Percentiles rank a stretch among this genome's conserved stretches.
These are phyloP conservation scores for Rhizophagus sp. DNA, from an alignment of 192 early-diverging fungal genomes.

Conservation along the genomic window DNA sequence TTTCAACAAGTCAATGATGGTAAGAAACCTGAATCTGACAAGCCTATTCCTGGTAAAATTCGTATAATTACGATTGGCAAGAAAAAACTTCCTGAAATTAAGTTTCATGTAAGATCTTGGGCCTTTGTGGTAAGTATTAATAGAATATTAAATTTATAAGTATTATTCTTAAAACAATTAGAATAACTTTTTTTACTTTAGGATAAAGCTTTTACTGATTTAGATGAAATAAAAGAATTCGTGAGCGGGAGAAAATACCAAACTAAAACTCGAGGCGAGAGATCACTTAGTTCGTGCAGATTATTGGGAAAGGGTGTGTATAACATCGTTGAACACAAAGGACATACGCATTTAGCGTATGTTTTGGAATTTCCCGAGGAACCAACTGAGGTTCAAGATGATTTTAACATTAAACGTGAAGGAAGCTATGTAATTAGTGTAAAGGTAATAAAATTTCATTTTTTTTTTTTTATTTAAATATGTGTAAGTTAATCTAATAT, in stretches of 20 bases:
- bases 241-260: conserved; percentile 33
- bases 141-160: not conserved
- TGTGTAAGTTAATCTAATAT: too few species aligned
- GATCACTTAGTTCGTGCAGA: conserved; percentile 32
- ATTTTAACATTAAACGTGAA: conserved; percentile 45
- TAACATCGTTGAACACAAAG: conserved; percentile 38
- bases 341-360: conserved; percentile 46
- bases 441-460: conserved; percentile 33
- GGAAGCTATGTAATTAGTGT: conserved; percentile 44
- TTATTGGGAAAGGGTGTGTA: conserved; percentile 47
- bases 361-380: conserved; percentile 39
- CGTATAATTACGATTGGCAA: conserved; percentile 33
- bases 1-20: not conserved
- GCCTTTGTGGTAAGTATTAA: conserved; percentile 38
- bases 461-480: not conserved
- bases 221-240: conserved; percentile 32
- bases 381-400: conserved; percentile 42
- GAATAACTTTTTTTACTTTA: not conserved
- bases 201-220: conserved; percentile 34
- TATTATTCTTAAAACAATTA: too few species aligned
- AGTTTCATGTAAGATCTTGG: conserved; percentile 38
- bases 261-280: conserved; percentile 38
- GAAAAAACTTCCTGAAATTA: conserved; percentile 43
- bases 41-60: not conserved
- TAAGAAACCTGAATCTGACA: not conserved